A percentile compares a stretch with the other conserved stretches of the same genome.
Evolutionary conservation across 2,329 filamentous ascomycete genomes (phyloP).

Genomic region (Ceratocystis destructans): DNA sequence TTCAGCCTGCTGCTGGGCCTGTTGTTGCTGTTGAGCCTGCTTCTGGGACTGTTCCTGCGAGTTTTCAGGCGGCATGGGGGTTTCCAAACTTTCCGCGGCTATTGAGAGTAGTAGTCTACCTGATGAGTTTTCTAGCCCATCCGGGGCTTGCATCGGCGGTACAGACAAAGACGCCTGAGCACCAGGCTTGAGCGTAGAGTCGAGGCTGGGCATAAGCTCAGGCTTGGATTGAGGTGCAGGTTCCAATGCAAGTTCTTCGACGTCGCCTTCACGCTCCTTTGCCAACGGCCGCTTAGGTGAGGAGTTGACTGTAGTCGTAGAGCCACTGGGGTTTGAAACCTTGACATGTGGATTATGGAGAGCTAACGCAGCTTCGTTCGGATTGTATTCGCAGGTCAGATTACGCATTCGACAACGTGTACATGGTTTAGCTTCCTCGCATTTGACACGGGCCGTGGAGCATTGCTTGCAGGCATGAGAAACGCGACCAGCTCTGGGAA

Average conservation of each 20-base stretch:
- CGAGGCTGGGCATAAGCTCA: background rate
- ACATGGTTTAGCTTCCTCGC: constrained; percentile 42
- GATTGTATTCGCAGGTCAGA: constrained; percentile 32
- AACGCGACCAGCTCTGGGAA: constrained; percentile 36
- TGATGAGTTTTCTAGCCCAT: background rate
- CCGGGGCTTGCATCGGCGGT: background rate
- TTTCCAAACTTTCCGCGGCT: background rate
- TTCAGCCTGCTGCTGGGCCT: background rate
- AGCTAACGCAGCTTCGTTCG: constrained; percentile 23
- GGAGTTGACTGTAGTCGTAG: background rate
- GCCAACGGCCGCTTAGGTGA: background rate
- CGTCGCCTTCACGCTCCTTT: background rate
- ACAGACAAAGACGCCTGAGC: background rate
- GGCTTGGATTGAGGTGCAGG: background rate
- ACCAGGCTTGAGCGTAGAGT: background rate
- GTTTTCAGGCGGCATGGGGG: background rate
- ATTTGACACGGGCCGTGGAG: constrained; percentile 40
- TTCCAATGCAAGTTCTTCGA: background rate
- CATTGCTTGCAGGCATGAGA: constrained; percentile 40
- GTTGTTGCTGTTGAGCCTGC: background rate
- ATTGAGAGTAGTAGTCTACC: background rate
- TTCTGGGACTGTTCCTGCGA: too few species aligned
- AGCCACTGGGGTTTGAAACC: constrained; percentile 18
- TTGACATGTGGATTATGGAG: constrained; percentile 20
- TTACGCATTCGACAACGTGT: constrained; percentile 36